These are phyloP conservation scores for Aegilops umbellulata DNA, from an alignment of 176 grass and related monocot genomes.

Conservation along the genomic window DNA sequence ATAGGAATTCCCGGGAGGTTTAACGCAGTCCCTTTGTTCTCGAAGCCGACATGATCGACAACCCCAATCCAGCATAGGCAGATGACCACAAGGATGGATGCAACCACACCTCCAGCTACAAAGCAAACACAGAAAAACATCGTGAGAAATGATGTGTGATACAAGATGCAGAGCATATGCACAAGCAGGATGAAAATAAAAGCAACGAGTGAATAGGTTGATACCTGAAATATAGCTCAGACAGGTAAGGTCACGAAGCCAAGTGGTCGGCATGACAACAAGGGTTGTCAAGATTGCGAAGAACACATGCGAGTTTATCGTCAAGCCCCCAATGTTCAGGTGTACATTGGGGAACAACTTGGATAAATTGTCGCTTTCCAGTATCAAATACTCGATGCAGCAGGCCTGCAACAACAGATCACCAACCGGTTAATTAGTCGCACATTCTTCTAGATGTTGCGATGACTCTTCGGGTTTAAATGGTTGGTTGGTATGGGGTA, in stretches of 20 bases:
- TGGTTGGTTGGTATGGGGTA: conserved; percentile 7
- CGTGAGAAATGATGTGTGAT: background rate
- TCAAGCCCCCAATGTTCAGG: conserved; percentile 55
- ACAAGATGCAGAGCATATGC: background rate
- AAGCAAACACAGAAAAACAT: conserved; percentile 29
- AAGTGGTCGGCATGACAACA: conserved; percentile 88
- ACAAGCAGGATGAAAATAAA: background rate
- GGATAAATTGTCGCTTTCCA: conserved; percentile 91
- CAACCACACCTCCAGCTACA: conserved; percentile 52
- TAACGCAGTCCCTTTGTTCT: conserved; percentile 57
- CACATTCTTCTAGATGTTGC: background rate
- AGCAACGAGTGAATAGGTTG: background rate
- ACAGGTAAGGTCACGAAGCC: conserved; percentile 81
- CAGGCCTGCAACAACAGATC: conserved; percentile 57
- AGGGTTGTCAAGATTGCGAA: conserved; percentile 78
- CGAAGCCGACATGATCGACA: conserved; percentile 79
- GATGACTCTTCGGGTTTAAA: background rate
- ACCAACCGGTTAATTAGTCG: background rate
- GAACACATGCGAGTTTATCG: conserved; percentile 62
- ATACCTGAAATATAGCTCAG: conserved; percentile 90
- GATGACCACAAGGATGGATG: conserved; percentile 70
- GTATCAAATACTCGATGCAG: conserved; percentile 94
- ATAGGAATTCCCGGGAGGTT: conserved; percentile 81
- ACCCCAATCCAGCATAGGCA: conserved; percentile 81
- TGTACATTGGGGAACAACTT: conserved; percentile 78